Evolutionary conservation across 2,329 filamentous ascomycete species (phyloP), one percentile per base, ranked within the genome.

Genomic region (Penicillium sclerotiorum): DNA sequence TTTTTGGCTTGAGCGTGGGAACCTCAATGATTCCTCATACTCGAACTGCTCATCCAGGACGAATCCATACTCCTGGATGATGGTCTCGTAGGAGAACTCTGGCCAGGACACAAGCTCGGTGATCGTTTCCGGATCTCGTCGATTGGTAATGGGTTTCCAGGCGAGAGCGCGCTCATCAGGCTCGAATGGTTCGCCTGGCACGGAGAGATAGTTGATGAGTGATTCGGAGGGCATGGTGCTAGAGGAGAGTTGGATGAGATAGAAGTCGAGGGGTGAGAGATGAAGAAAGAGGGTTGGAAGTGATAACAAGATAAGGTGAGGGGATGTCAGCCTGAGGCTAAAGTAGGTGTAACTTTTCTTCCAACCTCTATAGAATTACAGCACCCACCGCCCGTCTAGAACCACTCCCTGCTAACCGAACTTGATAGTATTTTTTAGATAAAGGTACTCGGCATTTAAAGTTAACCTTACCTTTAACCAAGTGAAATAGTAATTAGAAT

Each of bases 11-110:
- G 27, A 4, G 52, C 30, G 55, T 18, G 47, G 50, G 13, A 47
- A 57, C 8, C 18, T 47, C 23, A 57, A 51, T 13, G 46, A 47
- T 7, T 57, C 50, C 23, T 38, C n/a, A 11, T 8, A n/a, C 3
- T 28, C 25, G 32, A 59, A 57, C 25, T 43, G 46, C 17, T 33
- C 49, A 41, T 52, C 35, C 23, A 59, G 33, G 13, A 49, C 1
- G 22, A n/a, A 22, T 5, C 50, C 45, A 32, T 53, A 59, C 27
- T 37, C 49, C 27, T 52, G 44, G 28, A 55, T 49, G 21, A 59
- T 52, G 9, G 27, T 41, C 7, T 25, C 4, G 35, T 57, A 53
- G 23, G 27, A 55, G 45, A 59, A 57, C 23, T 57, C 51, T 11
- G 44, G 45, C 54, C 56, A 59, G 7, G 13, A 11, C 7, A 36